Evolutionary conservation across 1,284 basidiomycete species (phyloP).

Genomic region (Heterobasidion annosum): DNA sequence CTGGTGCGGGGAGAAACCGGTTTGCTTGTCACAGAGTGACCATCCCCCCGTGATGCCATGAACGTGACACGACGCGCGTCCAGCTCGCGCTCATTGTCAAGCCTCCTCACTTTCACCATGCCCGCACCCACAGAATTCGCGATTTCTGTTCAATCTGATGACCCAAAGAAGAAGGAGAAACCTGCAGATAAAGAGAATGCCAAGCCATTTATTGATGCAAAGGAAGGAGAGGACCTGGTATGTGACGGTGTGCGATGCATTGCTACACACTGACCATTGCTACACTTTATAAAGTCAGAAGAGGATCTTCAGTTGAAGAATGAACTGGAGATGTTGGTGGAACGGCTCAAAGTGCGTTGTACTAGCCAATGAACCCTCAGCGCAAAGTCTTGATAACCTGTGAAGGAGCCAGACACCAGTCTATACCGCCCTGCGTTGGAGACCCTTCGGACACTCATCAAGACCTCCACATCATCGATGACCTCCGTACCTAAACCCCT

Average conservation of each 20-base stretch:
- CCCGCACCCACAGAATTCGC: slow-evolving; percentile 44
- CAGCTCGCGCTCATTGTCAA: neutral
- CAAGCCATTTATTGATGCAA: slow-evolving; percentile 42
- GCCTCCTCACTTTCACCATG: slow-evolving; percentile 26
- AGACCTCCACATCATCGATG: slow-evolving; percentile 98
- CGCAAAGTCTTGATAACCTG: neutral
- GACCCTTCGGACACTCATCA: slow-evolving; percentile 87
- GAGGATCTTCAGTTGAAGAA: slow-evolving; percentile 93
- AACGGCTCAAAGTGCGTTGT: slow-evolving; percentile 74
- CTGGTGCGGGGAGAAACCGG: too few relatives aligned
- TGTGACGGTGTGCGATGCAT: slow-evolving; percentile 19
- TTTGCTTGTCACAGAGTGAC: too few relatives aligned
- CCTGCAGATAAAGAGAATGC: slow-evolving; percentile 36
- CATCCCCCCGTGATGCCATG: too few relatives aligned
- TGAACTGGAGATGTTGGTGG: slow-evolving; percentile 96
- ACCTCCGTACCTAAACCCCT: slow-evolving; percentile 99
- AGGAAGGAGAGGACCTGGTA: slow-evolving; percentile 80
- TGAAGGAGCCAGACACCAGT: slow-evolving; percentile 78
- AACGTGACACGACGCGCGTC: slow-evolving; percentile 2
- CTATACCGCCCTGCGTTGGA: slow-evolving; percentile 91
- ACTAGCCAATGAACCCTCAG: slow-evolving; percentile 3
- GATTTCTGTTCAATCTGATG: slow-evolving; percentile 58
- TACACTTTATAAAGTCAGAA: slow-evolving; percentile 57
- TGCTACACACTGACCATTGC: neutral
- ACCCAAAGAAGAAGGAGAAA: slow-evolving; percentile 65